Evolutionary conservation across 257 asterid genomes (phyloP), one percentile per base, ranked within the genome.

Genomic region (Ehretia macrophylla): DNA sequence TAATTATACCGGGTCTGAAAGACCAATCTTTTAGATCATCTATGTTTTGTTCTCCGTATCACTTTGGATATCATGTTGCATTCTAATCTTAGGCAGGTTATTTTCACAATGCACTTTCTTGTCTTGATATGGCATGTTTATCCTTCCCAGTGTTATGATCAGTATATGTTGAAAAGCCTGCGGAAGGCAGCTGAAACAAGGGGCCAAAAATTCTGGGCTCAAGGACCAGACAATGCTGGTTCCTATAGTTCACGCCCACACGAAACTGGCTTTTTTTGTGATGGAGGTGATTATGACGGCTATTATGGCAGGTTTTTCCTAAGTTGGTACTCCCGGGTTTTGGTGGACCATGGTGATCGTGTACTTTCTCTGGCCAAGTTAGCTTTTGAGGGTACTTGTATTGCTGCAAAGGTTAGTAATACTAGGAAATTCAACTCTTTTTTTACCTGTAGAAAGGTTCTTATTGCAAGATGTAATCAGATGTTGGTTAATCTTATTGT

Each of bases 301-400:
- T 84, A 86, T 14, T 77, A 79, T 16, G 95, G 97, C 37, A 79
- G 81, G 56, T 86, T 90, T 60, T 90, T 90, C 74, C 61, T 86
- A 59, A 73, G 69, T 48, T 90, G 95, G 97, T 90, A 90, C 32
- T 81, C 97, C 1, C 82, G 74, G 77, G 78, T 81, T 77, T 55
- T 86, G 35, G 67, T 86, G 45, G 77, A 77, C 50, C 97, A 90
- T 60, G 97, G 86, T n/a, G 94, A 90, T 75, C 95, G 76, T 51
- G 83, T 90, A 67, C 84, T 86, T 45, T 88, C 77, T 47, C 88
- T 84, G 40, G 97, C 95, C 68, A 90, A 84, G 59, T 59, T 73
- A 69, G 71, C 65, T 44, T 90, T 90, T 66, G 77, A 65, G 63
- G 95, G 91, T 59, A 68, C 78, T 64, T 59, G 70, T 57, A 63